Base-by-base conservation (phyloP, 768 basidiomycete genomes). In the Psilocybe cyanescens region DNA sequence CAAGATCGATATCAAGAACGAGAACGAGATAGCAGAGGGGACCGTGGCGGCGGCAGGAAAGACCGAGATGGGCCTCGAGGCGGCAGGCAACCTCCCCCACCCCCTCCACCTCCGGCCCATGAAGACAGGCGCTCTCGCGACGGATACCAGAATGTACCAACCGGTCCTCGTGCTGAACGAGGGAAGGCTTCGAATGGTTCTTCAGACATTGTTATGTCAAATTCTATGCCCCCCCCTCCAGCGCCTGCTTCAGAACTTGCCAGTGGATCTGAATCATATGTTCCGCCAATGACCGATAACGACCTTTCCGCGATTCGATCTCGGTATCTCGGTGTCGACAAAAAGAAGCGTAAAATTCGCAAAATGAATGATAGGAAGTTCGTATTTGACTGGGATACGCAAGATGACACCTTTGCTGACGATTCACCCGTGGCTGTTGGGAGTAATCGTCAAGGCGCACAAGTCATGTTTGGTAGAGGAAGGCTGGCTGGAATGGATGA, bases 331-430 rank as follows among this genome's bases (percentile, higher is more conserved):
- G 97, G 97, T 4, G 91, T 94, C 17, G 91, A 92, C 74, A 93
- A 88, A 75, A 95, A 96, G 83, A 96, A 95, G 78, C 90, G 94
- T 44, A 95, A 93, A 75, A 91, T 94, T 67, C 88, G 94, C 58
- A 96, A 95, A 78, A 94, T 92, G 86, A 94, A 92, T 71, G 95
- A 96, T 74, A 88, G 94, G 75, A 97, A 97, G 76, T 95, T 99
- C 72, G 93, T 97, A n/a, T 99, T 99, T 70, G 97, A 99, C 74
- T 99, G 97, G 97, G 95, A 97, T 70, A 88, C 89, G 52, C 91
- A 91, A 73, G 97, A 99, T 69, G 97, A 99, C 74, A 99, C 97
- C 12, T 89, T 92, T 69, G 79, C 86, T 7, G 86, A 84, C 31
- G 92, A 92, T 70, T 86, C 90, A 14, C 88, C 89, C n/a, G 80